phyloP scores from a whole-genome alignment of 169 alveolate genomes.

The Eimeria brunetti region DNA sequence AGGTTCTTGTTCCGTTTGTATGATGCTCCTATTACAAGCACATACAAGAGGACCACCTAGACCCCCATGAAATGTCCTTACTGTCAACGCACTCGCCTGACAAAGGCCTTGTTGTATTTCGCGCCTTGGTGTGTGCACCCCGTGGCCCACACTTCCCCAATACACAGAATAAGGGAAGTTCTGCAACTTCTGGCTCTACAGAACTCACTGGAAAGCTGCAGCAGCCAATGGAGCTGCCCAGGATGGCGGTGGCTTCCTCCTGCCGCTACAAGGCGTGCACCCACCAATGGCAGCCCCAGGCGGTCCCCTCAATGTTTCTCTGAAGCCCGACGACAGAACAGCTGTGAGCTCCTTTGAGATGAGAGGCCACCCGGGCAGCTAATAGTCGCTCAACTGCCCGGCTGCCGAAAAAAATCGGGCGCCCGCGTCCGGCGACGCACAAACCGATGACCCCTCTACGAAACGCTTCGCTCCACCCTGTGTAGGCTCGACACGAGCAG shows the following conservation, averaged over 20 bases:
- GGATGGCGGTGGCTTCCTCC: slow-evolving; percentile 39
- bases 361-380: slow-evolving; percentile 74
- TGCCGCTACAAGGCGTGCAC: slow-evolving; percentile 41
- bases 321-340: slow-evolving; percentile 1
- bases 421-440: slow-evolving; percentile 68
- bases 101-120: not conserved
- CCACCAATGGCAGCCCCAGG: slow-evolving; percentile 8
- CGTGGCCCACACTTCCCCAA: not conserved
- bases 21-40: not conserved
- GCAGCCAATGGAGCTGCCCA: not conserved
- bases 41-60: not conserved
- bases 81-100: not conserved
- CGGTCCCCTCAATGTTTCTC: slow-evolving; percentile 21
- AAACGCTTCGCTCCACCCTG: slow-evolving; percentile 36
- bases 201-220: slow-evolving; percentile 47
- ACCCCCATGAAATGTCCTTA: not conserved
- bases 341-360: not conserved
- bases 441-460: slow-evolving; percentile 40
- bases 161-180: not conserved
- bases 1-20: not conserved
- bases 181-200: not conserved
- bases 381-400: slow-evolving; percentile 47
- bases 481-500: not conserved
- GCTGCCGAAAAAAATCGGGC: slow-evolving; percentile 72
- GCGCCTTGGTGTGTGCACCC: not conserved